Conservation (phyloP, 805 yeast species). For the Nakazawaea anatomiae region DNA sequence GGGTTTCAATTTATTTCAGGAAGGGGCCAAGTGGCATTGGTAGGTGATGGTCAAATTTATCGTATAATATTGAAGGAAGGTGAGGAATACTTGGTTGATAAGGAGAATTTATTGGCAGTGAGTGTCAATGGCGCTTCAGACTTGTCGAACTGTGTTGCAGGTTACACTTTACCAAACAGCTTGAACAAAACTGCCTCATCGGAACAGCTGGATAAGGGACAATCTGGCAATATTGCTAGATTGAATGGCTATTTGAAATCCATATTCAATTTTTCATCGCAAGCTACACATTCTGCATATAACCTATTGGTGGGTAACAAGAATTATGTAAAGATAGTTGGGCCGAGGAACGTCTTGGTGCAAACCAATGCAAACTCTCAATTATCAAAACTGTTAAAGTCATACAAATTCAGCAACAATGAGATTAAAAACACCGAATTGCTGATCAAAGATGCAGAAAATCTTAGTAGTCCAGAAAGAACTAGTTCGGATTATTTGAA, state of each 20-base stretch:
- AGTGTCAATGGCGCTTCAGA: slow-evolving; percentile 45
- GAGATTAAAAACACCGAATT: slow-evolving; percentile 17
- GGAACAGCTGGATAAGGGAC: background rate
- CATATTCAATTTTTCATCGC: background rate
- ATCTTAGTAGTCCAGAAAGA: slow-evolving; percentile 17
- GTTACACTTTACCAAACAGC: slow-evolving; percentile 15
- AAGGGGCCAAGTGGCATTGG: slow-evolving; percentile 49
- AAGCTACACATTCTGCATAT: slow-evolving; percentile 12
- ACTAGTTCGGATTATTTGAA: slow-evolving; percentile 39
- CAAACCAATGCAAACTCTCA: slow-evolving; percentile 35
- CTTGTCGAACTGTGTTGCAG: slow-evolving; percentile 31
- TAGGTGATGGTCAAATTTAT: slow-evolving; percentile 50
- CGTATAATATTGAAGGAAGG: slow-evolving; percentile 35
- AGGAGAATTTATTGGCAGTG: slow-evolving; percentile 40
- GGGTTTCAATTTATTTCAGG: slow-evolving; percentile 50
- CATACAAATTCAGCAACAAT: background rate
- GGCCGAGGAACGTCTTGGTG: slow-evolving; percentile 47
- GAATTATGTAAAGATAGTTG: slow-evolving; percentile 42
- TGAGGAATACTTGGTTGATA: slow-evolving; percentile 45
- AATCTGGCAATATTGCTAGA: background rate
- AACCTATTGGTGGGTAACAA: slow-evolving; percentile 28
- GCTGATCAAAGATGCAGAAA: slow-evolving; percentile 14
- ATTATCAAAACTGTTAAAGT: slow-evolving; percentile 15
- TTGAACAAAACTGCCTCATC: slow-evolving; percentile 10
- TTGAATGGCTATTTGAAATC: background rate